phyloP scores from a whole-genome alignment of 495 filamentous ascomycete genomes.

The Niebla homalea region DNA sequence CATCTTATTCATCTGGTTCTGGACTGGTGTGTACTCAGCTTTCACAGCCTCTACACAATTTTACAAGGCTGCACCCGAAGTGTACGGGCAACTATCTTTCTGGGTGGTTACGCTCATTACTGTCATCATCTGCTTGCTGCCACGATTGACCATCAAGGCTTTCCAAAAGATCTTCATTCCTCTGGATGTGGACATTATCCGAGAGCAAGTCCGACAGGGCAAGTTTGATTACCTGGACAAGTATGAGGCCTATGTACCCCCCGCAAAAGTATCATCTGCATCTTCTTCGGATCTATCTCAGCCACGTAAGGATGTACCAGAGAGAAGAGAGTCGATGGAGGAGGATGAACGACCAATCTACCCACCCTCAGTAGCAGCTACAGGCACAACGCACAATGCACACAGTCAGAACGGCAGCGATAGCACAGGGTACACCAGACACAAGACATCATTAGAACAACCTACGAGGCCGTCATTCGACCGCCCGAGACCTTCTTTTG shows the following conservation, averaged over 20 bases:
- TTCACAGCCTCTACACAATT: conserved; percentile 52
- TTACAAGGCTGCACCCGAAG: conserved; percentile 63
- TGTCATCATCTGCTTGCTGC: conserved; percentile 64
- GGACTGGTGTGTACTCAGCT: conserved; percentile 85
- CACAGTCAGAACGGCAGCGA: conserved; percentile 86
- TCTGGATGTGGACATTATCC: conserved; percentile 86
- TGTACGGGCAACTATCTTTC: conserved; percentile 69
- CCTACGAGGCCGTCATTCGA: conserved; percentile 43
- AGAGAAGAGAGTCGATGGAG: conserved; percentile 23
- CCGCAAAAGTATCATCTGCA: conserved; percentile 26
- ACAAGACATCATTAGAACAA: conserved; percentile 35
- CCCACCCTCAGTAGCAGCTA: conserved; percentile 67
- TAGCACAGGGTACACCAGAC: conserved; percentile 78
- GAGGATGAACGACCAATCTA: conserved; percentile 86
- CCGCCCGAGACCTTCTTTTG: conserved; percentile 61
- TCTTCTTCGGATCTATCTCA: conserved; percentile 53
- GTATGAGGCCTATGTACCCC: conserved; percentile 31
- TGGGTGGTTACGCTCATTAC: conserved; percentile 73
- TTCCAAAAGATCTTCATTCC: conserved; percentile 90
- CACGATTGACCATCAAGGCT: conserved; percentile 71
- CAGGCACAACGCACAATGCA: conserved; percentile 65
- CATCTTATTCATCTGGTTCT: conserved; percentile 82
- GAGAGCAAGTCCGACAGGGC: conserved; percentile 75
- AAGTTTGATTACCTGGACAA: conserved; percentile 60
- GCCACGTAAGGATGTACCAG: conserved; percentile 48